Conservation (phyloP, 352 stramenopile genomes). For the Globisporangium okanoganense region DNA sequence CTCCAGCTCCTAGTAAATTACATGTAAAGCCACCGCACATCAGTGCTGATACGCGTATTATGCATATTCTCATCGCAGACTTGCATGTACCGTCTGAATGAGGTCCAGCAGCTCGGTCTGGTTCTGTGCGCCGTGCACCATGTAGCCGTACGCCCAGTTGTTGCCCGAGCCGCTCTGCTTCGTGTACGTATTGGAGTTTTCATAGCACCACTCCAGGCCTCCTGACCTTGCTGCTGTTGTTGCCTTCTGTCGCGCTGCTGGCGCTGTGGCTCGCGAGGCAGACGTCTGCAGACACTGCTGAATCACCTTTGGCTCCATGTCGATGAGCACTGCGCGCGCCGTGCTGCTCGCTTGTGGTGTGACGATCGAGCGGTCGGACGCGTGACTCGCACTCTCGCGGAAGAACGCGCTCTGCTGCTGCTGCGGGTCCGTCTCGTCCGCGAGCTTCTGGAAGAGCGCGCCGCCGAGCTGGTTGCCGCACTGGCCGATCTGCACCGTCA, state of each 20-base stretch:
- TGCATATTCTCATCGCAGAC: neutral
- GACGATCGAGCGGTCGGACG: slow-evolving; percentile 13
- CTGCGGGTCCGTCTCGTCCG: slow-evolving; percentile 21
- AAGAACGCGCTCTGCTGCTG: slow-evolving; percentile 22
- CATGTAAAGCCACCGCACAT: neutral
- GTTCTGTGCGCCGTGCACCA: slow-evolving; percentile 36
- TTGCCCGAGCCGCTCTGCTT: slow-evolving; percentile 71
- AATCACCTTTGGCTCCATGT: slow-evolving; percentile 84
- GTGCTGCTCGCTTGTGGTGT: neutral
- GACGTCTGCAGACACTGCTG: slow-evolving; percentile 35
- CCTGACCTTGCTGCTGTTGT: neutral
- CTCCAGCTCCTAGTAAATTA: slow-evolving; percentile 47
- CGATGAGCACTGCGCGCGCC: slow-evolving; percentile 69
- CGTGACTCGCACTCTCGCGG: neutral
- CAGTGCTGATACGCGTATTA: neutral
- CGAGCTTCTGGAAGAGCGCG: slow-evolving; percentile 60
- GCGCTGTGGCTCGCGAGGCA: neutral
- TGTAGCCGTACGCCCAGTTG: slow-evolving; percentile 79
- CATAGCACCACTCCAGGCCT: slow-evolving; percentile 38
- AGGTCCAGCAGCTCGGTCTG: slow-evolving; percentile 46
- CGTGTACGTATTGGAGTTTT: slow-evolving; percentile 38
- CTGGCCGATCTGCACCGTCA: slow-evolving; percentile 73
- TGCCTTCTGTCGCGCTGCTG: neutral
- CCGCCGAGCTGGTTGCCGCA: slow-evolving; percentile 74
- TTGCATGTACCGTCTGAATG: slow-evolving; percentile 33